Evolutionary conservation across 2,329 filamentous ascomycete genomes (phyloP), one percentile per base, ranked within the genome.

Genomic region (Scytalidium sp.): DNA sequence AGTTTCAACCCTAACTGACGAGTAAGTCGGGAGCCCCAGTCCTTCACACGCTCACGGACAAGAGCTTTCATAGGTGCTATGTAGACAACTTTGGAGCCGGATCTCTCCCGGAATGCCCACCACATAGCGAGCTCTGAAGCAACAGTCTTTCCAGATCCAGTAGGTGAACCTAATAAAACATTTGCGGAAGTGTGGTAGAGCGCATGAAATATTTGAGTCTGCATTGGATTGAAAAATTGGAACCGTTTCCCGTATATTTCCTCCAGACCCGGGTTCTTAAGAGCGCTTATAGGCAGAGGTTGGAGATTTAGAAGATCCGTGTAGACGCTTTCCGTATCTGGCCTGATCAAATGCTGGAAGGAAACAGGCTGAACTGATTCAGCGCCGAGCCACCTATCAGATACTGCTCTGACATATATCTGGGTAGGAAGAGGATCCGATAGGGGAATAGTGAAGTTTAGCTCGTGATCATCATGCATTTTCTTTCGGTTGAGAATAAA

Each of bases 31-130:
- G 81, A 81, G 11, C 88, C 83, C 95, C 94, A 99, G 65, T 99
- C 95, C 63, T 96, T 88, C 21, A 99, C 93, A 70, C 94, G 84
- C 68, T 99, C 94, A 3, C 94, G 89, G 19, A 99, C 94, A 25
- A 99, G 83, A 0, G 95, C 95, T 70, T 99, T 99, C 95, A 99
- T 99, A 0, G 95, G 95, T 2, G 94, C 94, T 64, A 99, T 97
- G 67, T 99, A 99, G 11, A 99, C 94, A 2, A 99, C 92, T 71
- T 99, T 99, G 3, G 91, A 96, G 3, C 92, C 91, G 1, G 94
- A 94, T 45, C 87, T 87, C 65, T 97, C 92, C 13, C 92, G 84
- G 71, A 99, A 97, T 2, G 94, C 93, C 91, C 92, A 97, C 95
- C 95, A 99, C 93, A 99, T 97, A 21, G 95, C 92, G 53, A 99